Evolutionary conservation across 441 rosid genomes (phyloP).

Genomic region (Lepidium campestre): DNA sequence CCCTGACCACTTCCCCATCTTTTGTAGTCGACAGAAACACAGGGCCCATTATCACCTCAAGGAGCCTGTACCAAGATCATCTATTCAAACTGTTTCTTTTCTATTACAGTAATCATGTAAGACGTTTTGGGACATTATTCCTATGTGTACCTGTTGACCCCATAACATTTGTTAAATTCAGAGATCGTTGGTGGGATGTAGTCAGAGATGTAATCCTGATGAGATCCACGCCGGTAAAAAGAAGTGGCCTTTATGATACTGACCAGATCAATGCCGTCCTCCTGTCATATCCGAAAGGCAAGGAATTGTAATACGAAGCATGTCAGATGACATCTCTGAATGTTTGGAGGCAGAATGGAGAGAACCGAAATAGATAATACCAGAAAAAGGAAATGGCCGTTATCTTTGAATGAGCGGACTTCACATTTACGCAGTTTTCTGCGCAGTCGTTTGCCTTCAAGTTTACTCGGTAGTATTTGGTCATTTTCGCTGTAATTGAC

Average conservation of each 20-base stretch:
- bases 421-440: slow-evolving; percentile 43
- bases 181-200: slow-evolving; percentile 59
- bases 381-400: slow-evolving; percentile 78
- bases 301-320: not conserved
- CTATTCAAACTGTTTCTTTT: not conserved
- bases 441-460: slow-evolving; percentile 58
- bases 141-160: slow-evolving; percentile 41
- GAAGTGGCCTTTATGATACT: slow-evolving; percentile 54
- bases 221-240: slow-evolving; percentile 67
- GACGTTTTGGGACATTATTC: not conserved
- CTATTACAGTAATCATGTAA: slow-evolving; percentile 4
- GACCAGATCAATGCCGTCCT: slow-evolving; percentile 63
- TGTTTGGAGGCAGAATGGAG: slow-evolving; percentile 5
- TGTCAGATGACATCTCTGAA: not conserved
- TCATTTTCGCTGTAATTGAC: slow-evolving; percentile 59
- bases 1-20: slow-evolving; percentile 66
- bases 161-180: slow-evolving; percentile 45
- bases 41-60: slow-evolving; percentile 42
- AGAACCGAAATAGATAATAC: slow-evolving; percentile 30
- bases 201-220: slow-evolving; percentile 50
- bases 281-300: slow-evolving; percentile 40
- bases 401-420: slow-evolving; percentile 46
- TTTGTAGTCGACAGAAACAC: slow-evolving; percentile 77
- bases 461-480: slow-evolving; percentile 61
- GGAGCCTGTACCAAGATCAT: slow-evolving; percentile 27